Evolutionary conservation across 192 early-diverging fungal species (phyloP).

Genomic region (Coemansia sp.): DNA sequence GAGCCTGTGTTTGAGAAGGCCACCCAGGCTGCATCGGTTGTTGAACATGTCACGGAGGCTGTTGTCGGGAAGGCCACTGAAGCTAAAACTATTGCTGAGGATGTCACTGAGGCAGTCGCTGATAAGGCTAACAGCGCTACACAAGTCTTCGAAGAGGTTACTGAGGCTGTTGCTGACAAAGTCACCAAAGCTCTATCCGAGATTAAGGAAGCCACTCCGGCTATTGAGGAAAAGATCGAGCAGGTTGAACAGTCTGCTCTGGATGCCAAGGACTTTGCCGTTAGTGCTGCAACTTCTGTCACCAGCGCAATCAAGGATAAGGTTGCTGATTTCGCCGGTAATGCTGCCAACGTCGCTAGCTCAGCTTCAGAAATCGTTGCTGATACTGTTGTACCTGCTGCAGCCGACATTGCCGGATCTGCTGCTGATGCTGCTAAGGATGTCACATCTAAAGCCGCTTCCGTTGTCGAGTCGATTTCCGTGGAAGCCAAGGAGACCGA

Average conservation of each 20-base stretch:
- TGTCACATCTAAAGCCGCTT: constrained; percentile 4
- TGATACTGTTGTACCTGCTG: constrained; percentile 1
- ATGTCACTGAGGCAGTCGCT: not conserved
- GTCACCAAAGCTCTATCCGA: no score
- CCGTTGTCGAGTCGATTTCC: not conserved
- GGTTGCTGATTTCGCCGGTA: not conserved
- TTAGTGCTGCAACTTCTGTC: not conserved
- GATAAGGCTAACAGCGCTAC: no score
- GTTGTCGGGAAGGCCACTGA: not conserved
- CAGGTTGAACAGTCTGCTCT: not conserved
- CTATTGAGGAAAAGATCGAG: not conserved
- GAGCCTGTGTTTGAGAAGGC: not conserved
- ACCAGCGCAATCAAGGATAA: not conserved
- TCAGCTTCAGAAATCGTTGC: not conserved
- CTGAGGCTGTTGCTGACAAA: not conserved
- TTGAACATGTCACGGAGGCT: not conserved
- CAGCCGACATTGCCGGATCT: not conserved
- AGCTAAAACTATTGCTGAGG: not conserved
- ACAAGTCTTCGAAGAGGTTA: constrained; percentile 1
- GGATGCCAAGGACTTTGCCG: not conserved
- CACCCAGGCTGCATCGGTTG: not conserved
- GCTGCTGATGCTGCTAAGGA: not conserved
- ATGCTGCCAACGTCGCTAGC: not conserved
- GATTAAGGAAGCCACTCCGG: no score
- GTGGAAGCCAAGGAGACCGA: not conserved